A percentile compares a stretch with the other conserved stretches of the same genome.
Evolutionary conservation across 495 filamentous ascomycete species (phyloP).

Genomic region (Penicillium coprophilum): DNA sequence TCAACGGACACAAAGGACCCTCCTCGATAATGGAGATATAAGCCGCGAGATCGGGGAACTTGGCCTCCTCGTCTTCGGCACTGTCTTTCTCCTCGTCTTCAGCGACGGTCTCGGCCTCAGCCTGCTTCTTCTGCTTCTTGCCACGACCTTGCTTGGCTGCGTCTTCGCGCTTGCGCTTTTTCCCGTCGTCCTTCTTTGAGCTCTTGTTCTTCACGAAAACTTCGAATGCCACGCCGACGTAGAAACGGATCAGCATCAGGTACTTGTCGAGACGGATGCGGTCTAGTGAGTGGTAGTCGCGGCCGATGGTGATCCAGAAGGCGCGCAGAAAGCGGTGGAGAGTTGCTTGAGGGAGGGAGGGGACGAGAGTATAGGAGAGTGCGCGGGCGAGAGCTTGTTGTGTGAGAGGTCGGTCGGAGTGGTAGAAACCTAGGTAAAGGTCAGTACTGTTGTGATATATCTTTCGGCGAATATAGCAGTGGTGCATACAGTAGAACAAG

Average conservation of each 20-base stretch:
- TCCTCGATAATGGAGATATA: slow-evolving; percentile 46
- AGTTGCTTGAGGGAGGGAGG: slow-evolving; percentile 57
- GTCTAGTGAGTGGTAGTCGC: slow-evolving; percentile 82
- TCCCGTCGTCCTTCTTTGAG: slow-evolving; percentile 20
- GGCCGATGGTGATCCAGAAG: slow-evolving; percentile 87
- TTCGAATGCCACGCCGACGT: slow-evolving; percentile 66
- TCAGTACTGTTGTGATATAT: background rate
- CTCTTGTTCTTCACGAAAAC: slow-evolving; percentile 37
- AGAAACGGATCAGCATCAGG: slow-evolving; percentile 75
- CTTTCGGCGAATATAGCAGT: background rate
- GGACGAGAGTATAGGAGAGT: slow-evolving; percentile 74
- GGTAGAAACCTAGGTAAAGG: slow-evolving; percentile 66
- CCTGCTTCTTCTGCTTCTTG: slow-evolving; percentile 38
- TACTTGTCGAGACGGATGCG: slow-evolving; percentile 91
- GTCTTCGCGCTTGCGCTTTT: slow-evolving; percentile 32
- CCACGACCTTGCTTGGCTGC: slow-evolving; percentile 43
- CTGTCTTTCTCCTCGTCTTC: slow-evolving; percentile 13
- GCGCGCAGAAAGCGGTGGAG: slow-evolving; percentile 60
- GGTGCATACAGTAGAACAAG: slow-evolving; percentile 76
- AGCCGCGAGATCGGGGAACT: slow-evolving; percentile 41
- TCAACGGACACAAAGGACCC: slow-evolving; percentile 44
- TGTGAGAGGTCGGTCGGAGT: slow-evolving; percentile 82
- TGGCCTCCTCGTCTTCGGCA: slow-evolving; percentile 36
- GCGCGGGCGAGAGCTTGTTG: slow-evolving; percentile 82
- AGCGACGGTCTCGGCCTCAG: slow-evolving; percentile 9